Evolutionary conservation across 345 rosid genomes (phyloP).

Genomic region (Lepidium africanum): DNA sequence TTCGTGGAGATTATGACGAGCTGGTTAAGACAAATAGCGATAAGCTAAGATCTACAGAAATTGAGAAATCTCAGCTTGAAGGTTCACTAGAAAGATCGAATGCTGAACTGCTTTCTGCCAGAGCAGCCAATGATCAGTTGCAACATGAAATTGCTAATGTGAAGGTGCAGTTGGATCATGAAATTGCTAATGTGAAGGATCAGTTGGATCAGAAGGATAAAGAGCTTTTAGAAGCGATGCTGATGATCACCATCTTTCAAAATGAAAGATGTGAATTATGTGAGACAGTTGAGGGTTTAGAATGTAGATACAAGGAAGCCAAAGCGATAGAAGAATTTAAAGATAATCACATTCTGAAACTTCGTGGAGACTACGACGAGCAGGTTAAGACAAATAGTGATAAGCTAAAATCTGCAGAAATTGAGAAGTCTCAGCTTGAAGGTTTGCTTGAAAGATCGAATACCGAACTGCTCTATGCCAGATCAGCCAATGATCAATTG

Average conservation of each 20-base stretch:
- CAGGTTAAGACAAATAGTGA: conserved; percentile 39
- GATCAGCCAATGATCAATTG: conserved; percentile 37
- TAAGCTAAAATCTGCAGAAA: conserved; percentile 33
- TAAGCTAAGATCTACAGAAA: conserved; percentile 33
- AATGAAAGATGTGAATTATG: conserved; percentile 40
- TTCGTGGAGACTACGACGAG: conserved; percentile 44
- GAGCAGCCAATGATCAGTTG: conserved; percentile 28
- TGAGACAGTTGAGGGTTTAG: conserved; percentile 43
- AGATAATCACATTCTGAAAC: conserved; percentile 41
- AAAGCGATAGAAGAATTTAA: conserved; percentile 40
- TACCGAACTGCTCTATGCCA: conserved; percentile 33
- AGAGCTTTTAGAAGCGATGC: conserved; percentile 38
- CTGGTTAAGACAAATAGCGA: conserved; percentile 38
- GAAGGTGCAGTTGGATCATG: conserved; percentile 27
- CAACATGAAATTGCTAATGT: too few relatives aligned
- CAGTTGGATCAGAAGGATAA: conserved; percentile 38
- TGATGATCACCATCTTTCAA: conserved; percentile 29
- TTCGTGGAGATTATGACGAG: conserved; percentile 44
- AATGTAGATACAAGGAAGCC: conserved; percentile 50
- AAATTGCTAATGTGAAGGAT: conserved; percentile 39
- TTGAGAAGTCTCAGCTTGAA: conserved; percentile 30
- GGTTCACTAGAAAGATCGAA: conserved; percentile 30
- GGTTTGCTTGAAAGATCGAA: conserved; percentile 30
- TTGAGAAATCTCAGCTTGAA: conserved; percentile 31
- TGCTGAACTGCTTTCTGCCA: conserved; percentile 34